Evolutionary conservation across 805 yeast species (phyloP), one percentile per base, ranked within the genome.

Genomic region (Starmerella stigmatis): DNA sequence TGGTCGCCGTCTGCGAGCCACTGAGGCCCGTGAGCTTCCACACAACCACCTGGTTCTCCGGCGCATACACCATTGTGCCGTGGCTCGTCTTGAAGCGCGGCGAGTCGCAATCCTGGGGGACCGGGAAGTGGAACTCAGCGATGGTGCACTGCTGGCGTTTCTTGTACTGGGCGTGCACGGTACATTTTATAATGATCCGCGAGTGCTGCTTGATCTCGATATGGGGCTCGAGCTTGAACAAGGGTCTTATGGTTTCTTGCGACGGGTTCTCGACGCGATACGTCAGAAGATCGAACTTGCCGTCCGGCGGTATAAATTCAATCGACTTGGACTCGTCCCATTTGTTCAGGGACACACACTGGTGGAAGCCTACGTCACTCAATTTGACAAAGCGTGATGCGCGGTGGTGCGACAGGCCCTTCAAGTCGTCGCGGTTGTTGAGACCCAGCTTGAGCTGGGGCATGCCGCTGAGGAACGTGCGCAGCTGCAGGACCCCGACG

Each of bases 281-380:
- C 8, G 72, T 64, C 74, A 75, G 71, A 29, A 86, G 71, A 26
- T 77, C 75, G 59, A 84, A 85, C 52, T 75, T 76, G 0, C 95
- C 95, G 67, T 86, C 96, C 0, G 96, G 96, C 13, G 96, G 96
- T 15, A 81, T 75, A 60, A 86, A 88, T 23, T 79, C 75, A 26
- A 88, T 76, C 46, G 76, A 63, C 50, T 75, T 72, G 43, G 72
- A 71, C 15, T 65, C 60, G 54, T 78, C 79, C 51, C 82, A 72
- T 42, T 78, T 70, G 2, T 79, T 74, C 30, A 85, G 64, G 41
- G 81, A 70, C n/a, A 86, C 94, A 64, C 95, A 86, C 64, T 86
- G 94, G 60, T 85, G 94, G 61, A 85, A 84, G 55, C 80, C 80
- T 45, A 85, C 75, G 54, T 83, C 88, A 48, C 75, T 72, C 66